Evolutionary conservation across 73 alveolate species (phyloP), one percentile per base, ranked within the genome.

Genomic region (Halteria grandinella): DNA sequence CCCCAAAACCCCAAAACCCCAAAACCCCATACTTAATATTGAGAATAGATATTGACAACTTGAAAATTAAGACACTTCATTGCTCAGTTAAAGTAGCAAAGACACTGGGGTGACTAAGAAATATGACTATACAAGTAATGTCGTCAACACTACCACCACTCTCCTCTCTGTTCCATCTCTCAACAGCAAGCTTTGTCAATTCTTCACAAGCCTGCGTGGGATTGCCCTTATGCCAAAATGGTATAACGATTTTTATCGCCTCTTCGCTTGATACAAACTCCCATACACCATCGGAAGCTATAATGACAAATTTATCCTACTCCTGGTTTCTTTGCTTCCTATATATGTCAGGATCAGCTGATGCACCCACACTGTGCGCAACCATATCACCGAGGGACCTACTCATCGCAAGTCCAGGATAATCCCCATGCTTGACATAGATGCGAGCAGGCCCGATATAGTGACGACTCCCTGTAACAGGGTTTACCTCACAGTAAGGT

Each of bases 61-160:
- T n/a, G n/a, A n/a, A n/a, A n/a, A n/a, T n/a, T n/a, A n/a, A n/a
- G n/a, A n/a, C n/a, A n/a, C n/a, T n/a, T n/a, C n/a, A n/a, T n/a
- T n/a, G n/a, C n/a, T n/a, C n/a, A n/a, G n/a, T n/a, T n/a, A n/a
- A n/a, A n/a, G n/a, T n/a, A n/a, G n/a, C n/a, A n/a, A n/a, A n/a
- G n/a, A n/a, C n/a, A n/a, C n/a, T n/a, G n/a, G n/a, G n/a, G n/a
- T n/a, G n/a, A n/a, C n/a, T 51, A 48, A 70, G 71, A 31, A 70
- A 70, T 5, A 84, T 60, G 10, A 93, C 97, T 50, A 93, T 79
- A 53, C 93, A 90, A 28, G 97, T 93, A 79, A 93, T 93, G 79
- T 93, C 98, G 88, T 93, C 98, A 18, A 93, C 83, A 47, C 79
- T 93, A 55, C 91, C 96, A 50, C n/a, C n/a, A n/a, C n/a, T n/a